These are phyloP conservation scores for Globisporangium perplexum DNA, from an alignment of 352 stramenopile genomes.

Conservation along the genomic window DNA sequence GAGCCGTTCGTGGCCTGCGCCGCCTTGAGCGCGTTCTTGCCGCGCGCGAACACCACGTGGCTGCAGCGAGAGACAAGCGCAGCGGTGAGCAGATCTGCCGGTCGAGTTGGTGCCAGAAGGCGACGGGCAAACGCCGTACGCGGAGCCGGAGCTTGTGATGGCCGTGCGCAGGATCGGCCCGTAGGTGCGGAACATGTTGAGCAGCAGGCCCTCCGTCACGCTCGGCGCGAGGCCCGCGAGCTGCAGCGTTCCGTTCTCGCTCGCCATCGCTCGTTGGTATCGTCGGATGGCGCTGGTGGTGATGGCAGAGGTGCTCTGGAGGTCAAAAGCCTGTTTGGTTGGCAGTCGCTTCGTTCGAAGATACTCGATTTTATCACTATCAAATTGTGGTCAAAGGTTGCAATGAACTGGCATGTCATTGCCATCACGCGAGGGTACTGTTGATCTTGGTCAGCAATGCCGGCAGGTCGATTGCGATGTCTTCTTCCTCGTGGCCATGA, in stretches of 20 bases:
- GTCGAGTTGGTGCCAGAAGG: not conserved
- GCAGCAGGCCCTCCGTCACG: slow-evolving; percentile 34
- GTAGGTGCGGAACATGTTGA: slow-evolving; percentile 54
- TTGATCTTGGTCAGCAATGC: too few relatives aligned
- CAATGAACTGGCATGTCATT: too few relatives aligned
- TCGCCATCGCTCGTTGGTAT: slow-evolving; percentile 5
- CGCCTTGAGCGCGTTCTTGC: slow-evolving; percentile 29
- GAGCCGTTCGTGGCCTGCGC: slow-evolving; percentile 36
- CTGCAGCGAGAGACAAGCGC: slow-evolving; percentile 12
- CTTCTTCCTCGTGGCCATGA: too few relatives aligned
- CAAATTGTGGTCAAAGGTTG: too few relatives aligned
- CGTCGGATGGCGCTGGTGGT: too few relatives aligned
- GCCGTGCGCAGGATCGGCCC: slow-evolving; percentile 48
- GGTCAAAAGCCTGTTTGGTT: too few relatives aligned
- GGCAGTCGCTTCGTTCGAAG: too few relatives aligned
- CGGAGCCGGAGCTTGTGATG: slow-evolving; percentile 38
- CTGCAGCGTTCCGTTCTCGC: slow-evolving; percentile 23
- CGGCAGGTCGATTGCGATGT: too few relatives aligned
- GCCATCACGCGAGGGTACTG: too few relatives aligned
- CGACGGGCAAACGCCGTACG: slow-evolving; percentile 28
- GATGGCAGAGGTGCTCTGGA: too few relatives aligned
- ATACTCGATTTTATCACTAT: too few relatives aligned
- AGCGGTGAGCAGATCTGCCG: not conserved
- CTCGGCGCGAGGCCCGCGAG: slow-evolving; percentile 39
- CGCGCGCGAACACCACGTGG: slow-evolving; percentile 31